Evolutionary conservation across 2,329 filamentous ascomycete genomes (phyloP).

Genomic region (Ceratocystis colombiana): DNA sequence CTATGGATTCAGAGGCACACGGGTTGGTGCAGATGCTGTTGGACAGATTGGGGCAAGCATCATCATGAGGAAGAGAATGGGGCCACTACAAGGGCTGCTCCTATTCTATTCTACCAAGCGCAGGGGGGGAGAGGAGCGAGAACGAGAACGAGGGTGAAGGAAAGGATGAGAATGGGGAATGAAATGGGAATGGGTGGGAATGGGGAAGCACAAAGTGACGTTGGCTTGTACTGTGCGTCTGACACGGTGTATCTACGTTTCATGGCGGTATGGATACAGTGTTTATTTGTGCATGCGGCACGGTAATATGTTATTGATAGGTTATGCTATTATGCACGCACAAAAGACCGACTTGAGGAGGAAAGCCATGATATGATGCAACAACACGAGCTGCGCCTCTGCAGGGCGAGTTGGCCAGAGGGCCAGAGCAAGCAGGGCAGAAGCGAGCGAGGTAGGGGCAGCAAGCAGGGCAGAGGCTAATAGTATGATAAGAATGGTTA

Average conservation of each 20-base stretch:
- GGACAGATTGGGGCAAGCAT: neutral
- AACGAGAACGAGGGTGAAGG: neutral
- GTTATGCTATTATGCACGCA: neutral
- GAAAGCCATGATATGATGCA: neutral
- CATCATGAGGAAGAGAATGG: neutral
- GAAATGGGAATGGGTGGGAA: too few species aligned
- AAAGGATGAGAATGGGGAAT: neutral
- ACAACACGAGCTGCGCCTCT: conserved; percentile 6
- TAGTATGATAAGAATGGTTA: too few species aligned
- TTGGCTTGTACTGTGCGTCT: neutral
- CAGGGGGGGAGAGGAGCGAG: neutral
- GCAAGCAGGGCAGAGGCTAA: too few species aligned
- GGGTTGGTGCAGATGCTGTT: conserved; percentile 2
- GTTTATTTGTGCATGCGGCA: neutral
- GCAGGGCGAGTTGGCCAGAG: neutral
- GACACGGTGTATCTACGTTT: neutral
- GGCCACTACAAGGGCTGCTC: too few species aligned
- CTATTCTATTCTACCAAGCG: neutral
- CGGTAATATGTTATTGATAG: neutral
- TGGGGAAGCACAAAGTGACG: neutral
- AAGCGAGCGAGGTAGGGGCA: too few species aligned
- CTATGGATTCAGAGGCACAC: conserved; percentile 32
- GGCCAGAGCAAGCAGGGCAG: too few species aligned
- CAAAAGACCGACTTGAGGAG: neutral
- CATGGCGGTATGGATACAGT: neutral